phyloP scores from a whole-genome alignment of 1,284 basidiomycete genomes.

The Ganoderma leucocontextum region DNA sequence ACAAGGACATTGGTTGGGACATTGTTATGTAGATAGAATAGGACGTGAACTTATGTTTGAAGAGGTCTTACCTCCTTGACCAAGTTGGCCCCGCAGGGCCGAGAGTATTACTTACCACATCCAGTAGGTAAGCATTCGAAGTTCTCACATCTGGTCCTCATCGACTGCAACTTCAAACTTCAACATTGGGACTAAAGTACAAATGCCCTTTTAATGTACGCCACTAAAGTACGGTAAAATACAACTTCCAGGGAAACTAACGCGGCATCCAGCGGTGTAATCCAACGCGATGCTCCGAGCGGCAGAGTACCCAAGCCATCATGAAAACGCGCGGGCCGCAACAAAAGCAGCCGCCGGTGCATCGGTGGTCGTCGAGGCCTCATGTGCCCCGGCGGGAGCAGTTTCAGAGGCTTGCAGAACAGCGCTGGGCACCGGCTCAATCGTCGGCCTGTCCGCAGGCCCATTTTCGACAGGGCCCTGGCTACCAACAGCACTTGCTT shows the following conservation, averaged over 20 bases:
- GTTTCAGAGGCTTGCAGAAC: neutral
- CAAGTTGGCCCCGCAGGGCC: too few relatives aligned
- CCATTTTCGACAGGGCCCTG: neutral
- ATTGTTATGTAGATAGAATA: neutral
- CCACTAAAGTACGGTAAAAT: constrained; percentile 1
- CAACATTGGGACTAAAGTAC: neutral
- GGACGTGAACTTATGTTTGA: neutral
- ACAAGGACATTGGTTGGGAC: neutral
- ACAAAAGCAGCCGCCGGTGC: neutral
- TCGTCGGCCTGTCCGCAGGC: neutral
- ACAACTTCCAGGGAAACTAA: neutral
- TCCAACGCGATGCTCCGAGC: neutral
- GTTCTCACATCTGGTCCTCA: neutral
- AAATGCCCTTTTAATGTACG: constrained; percentile 3
- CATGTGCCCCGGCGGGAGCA: neutral
- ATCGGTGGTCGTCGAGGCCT: neutral
- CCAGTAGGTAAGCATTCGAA: too few relatives aligned
- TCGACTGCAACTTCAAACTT: neutral
- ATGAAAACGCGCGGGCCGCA: neutral
- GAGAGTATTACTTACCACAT: too few relatives aligned
- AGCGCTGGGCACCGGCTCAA: neutral
- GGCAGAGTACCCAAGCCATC: neutral
- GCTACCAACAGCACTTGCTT: neutral
- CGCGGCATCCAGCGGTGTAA: neutral
- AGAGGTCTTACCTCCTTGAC: neutral